phyloP scores from a whole-genome alignment of 208 protist genomes.

The Wallacemonas rigidus region DNA sequence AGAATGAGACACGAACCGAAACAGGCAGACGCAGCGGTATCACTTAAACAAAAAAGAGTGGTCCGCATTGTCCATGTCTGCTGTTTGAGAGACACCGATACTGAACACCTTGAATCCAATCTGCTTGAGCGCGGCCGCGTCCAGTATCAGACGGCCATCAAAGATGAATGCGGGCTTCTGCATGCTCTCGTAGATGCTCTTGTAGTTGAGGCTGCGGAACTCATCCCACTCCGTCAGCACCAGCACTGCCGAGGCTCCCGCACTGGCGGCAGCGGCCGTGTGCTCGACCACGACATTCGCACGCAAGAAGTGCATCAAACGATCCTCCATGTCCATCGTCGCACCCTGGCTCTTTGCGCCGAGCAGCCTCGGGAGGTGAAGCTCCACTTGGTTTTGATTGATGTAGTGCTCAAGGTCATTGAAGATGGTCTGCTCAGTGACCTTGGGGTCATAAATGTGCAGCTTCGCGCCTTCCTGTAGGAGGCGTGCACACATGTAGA shows the following conservation, averaged over 20 bases:
- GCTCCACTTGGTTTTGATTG: constrained; percentile 29
- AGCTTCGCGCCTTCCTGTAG: constrained; percentile 91
- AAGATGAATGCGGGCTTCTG: constrained; percentile 96
- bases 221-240: constrained; percentile 98
- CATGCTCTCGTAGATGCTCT: constrained; percentile 91
- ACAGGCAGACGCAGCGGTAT: neutral
- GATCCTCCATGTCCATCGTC: constrained; percentile 16
- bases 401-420: constrained; percentile 74
- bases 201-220: constrained; percentile 92
- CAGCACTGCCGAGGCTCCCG: constrained; percentile 88
- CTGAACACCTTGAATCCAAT: constrained; percentile 93
- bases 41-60: constrained; percentile 4
- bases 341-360: neutral
- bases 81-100: constrained; percentile 56
- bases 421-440: constrained; percentile 53
- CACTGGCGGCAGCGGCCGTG: constrained; percentile 72
- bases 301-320: constrained; percentile 23
- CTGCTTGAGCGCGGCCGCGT: constrained; percentile 52
- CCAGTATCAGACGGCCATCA: constrained; percentile 92
- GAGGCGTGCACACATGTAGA: constrained; percentile 87
- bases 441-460: constrained; percentile 97
- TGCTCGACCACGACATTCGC: constrained; percentile 30
- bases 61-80: constrained; percentile 7
- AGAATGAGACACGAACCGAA: too few relatives aligned
- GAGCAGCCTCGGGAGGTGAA: constrained; percentile 1